Conservation (phyloP, 2,329 filamentous ascomycete species). For the Dothidotthia symphoricarpi region DNA sequence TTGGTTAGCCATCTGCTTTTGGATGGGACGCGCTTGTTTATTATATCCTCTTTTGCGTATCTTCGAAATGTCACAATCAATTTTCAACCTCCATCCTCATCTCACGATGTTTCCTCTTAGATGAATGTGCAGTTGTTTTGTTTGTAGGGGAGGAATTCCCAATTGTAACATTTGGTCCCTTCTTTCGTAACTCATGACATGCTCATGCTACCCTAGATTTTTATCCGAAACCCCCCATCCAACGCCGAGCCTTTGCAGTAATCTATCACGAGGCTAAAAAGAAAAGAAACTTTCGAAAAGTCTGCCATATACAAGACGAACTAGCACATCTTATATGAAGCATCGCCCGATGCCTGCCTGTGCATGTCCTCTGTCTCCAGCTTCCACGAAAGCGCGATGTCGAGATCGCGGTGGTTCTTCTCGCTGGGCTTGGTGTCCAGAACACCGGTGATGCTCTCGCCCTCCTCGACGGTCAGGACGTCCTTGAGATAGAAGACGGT, state of each 20-base stretch:
- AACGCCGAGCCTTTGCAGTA: constrained; percentile 14
- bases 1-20: no score
- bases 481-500: constrained; percentile 97
- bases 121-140: constrained; percentile 1
- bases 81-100: no score
- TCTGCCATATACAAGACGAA: constrained; percentile 4
- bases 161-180: constrained; percentile 35
- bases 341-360: constrained; percentile 66
- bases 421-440: constrained; percentile 84
- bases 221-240: constrained; percentile 9
- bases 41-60: no score
- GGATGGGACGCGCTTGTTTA: no score
- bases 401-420: constrained; percentile 91
- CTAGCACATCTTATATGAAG: constrained; percentile 71
- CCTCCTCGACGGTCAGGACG: constrained; percentile 84
- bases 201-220: constrained; percentile 36
- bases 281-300: not conserved
- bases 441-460: constrained; percentile 72
- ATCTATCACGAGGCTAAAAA: constrained; percentile 16
- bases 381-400: constrained; percentile 82
- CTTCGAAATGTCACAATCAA: no score
- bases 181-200: constrained; percentile 32
- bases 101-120: no score
- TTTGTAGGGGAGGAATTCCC: constrained; percentile 39
- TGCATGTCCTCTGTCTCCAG: constrained; percentile 73